Base-by-base conservation (phyloP, 208 protist genomes). In the Borovskyia barvae region DNA sequence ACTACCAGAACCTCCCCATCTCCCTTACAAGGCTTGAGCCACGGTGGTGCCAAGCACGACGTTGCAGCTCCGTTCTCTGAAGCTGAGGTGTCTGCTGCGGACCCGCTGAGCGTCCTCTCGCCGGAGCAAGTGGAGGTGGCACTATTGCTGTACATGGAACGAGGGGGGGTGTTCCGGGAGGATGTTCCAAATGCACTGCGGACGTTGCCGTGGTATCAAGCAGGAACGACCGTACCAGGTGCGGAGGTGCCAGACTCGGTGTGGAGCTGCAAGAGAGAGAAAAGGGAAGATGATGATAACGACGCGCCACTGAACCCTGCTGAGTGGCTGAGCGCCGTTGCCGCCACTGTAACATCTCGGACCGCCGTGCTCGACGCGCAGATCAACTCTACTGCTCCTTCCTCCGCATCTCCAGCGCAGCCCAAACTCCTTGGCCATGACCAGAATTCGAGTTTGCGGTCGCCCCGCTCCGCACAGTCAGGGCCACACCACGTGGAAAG, bases 141-240 rank as follows among this genome's bases (percentile, higher is more conserved):
- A 8, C 55, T 83, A 19, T 58, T 73, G 49, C 37, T 77, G n/a
- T 83, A 79, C 64, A 40, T 79, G 0, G 48, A 67, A 5, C 19
- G 47, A 0, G 72, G 57, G 28, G 71, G 77, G 17, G 32, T 76
- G 2, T 24, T 41, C 25, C 9, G 26, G 5, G 12, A 22, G 28
- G 68, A 73, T 43, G 65, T 64, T 9, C 2, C 28, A 2, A 25
- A n/a, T 1, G 1, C 48, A 22, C 49, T 65, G 2, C 24, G 26
- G 17, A 41, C 9, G 24, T 37, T 72, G 56, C 56, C 55, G 22
- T 61, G 52, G 63, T 56, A 33, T 29, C n/a, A n/a, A n/a, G n/a
- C n/a, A n/a, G 11, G 39, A 12, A 24, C 32, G 15, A 11, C 3
- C 19, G 1, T 41, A 42, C 5, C 40, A 1, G 32, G 14, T 19